Percentiles rank a stretch among this genome's conserved stretches.
These are phyloP conservation scores for Echites panduratus DNA, from an alignment of 257 asterid genomes.

Conservation along the genomic window DNA sequence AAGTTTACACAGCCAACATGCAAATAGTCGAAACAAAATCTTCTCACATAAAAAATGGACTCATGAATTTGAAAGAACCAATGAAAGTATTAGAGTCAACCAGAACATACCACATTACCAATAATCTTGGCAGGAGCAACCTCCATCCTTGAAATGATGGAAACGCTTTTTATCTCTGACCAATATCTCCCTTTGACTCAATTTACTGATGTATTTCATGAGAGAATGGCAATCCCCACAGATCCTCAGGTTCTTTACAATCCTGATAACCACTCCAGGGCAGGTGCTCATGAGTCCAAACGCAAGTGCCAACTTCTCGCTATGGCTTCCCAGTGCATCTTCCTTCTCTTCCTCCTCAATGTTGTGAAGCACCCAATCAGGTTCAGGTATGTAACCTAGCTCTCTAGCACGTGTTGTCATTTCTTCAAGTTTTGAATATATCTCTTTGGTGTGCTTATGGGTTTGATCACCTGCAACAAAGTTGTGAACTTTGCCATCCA, in stretches of 20 bases:
- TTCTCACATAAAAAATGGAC: not conserved
- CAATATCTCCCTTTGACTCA: slow-evolving; percentile 30
- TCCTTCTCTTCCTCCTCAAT: slow-evolving; percentile 45
- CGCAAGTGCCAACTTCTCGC: slow-evolving; percentile 43
- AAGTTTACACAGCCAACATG: not conserved
- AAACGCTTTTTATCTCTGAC: slow-evolving; percentile 39
- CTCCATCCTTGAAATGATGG: slow-evolving; percentile 40
- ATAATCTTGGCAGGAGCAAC: slow-evolving; percentile 38
- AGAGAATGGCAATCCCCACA: slow-evolving; percentile 43
- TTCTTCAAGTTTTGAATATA: slow-evolving; percentile 30
- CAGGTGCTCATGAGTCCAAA: slow-evolving; percentile 32
- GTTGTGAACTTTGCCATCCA: slow-evolving; percentile 28
- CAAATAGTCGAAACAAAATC: not conserved
- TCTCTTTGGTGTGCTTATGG: slow-evolving; percentile 23
- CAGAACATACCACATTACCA: slow-evolving; percentile 28
- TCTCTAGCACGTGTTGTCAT: slow-evolving; percentile 23
- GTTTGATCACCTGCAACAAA: slow-evolving; percentile 37
- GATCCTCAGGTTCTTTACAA: slow-evolving; percentile 38
- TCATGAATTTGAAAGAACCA: not conserved
- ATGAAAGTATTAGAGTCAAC: not conserved
- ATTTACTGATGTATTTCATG: slow-evolving; percentile 30
- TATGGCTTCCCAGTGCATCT: slow-evolving; percentile 33
- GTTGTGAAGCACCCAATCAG: slow-evolving; percentile 40
- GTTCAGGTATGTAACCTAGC: slow-evolving; percentile 33
- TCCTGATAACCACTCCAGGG: slow-evolving; percentile 22